phyloP scores from a whole-genome alignment of 495 filamentous ascomycete species.

The Podospora pseudopauciseta region DNA sequence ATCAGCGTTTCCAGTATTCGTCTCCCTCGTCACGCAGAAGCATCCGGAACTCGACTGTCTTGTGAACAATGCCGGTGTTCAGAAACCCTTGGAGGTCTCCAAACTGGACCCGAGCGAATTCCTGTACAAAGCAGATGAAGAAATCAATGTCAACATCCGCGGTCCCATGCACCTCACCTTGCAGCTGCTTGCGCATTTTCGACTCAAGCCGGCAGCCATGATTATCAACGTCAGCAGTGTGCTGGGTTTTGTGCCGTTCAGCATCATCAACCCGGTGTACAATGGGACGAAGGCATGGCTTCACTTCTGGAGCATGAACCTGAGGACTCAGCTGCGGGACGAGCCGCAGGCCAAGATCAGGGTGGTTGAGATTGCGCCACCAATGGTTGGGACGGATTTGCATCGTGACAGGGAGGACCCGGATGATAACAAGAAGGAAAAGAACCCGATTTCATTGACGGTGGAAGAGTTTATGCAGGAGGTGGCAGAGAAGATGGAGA shows the following conservation, averaged over 20 bases:
- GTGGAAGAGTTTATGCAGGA: slow-evolving; percentile 47
- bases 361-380: slow-evolving; percentile 47
- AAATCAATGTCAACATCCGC: slow-evolving; percentile 49
- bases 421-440: slow-evolving; percentile 50
- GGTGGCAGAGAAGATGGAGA: slow-evolving; percentile 33
- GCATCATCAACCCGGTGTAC: slow-evolving; percentile 47
- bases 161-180: slow-evolving; percentile 49
- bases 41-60: slow-evolving; percentile 49
- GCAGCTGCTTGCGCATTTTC: slow-evolving; percentile 42
- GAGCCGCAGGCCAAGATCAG: slow-evolving; percentile 33
- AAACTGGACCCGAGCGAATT: slow-evolving; percentile 25
- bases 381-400: slow-evolving; percentile 46
- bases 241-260: slow-evolving; percentile 42
- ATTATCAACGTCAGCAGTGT: slow-evolving; percentile 49
- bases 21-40: slow-evolving; percentile 32
- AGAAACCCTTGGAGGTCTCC: slow-evolving; percentile 30
- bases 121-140: slow-evolving; percentile 44
- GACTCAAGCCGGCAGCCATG: slow-evolving; percentile 24
- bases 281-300: slow-evolving; percentile 49
- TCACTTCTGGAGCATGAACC: slow-evolving; percentile 47
- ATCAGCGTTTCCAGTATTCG: slow-evolving; percentile 35
- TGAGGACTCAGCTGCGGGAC: slow-evolving; percentile 39
- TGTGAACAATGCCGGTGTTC: slow-evolving; percentile 40
- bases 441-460: slow-evolving; percentile 38
- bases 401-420: slow-evolving; percentile 49